Percentiles rank a stretch among this genome's conserved stretches.
Conservation (phyloP, 2,329 filamentous ascomycete genomes). For the Alternaria ethzedia region DNA sequence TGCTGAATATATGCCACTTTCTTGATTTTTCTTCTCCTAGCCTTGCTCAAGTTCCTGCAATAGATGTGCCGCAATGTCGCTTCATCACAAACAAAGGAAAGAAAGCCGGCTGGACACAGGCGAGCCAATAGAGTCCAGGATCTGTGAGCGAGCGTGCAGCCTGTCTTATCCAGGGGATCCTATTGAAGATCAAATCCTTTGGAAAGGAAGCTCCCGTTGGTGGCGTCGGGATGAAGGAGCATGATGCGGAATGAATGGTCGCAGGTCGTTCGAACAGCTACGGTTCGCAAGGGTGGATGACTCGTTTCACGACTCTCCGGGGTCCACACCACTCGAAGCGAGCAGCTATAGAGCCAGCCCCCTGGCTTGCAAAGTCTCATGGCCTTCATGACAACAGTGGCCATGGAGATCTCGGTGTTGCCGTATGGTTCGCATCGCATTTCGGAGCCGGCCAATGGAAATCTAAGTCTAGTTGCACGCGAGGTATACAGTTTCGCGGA, state of each 20-base stretch:
- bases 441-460: background rate
- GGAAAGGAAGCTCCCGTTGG: constrained; percentile 6
- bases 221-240: constrained; percentile 3
- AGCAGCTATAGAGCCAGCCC: constrained; percentile 1
- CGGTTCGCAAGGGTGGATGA: constrained; percentile 1
- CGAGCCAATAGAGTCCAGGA: background rate
- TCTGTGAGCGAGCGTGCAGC: background rate
- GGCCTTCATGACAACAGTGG: constrained; percentile 1
- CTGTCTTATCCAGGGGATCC: background rate
- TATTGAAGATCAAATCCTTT: constrained; percentile 1
- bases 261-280: background rate
- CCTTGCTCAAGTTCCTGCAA: background rate
- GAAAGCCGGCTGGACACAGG: background rate
- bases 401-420: constrained; percentile 6
- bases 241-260: background rate
- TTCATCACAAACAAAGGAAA: constrained; percentile 5
- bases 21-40: constrained; percentile 5
- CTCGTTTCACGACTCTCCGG: background rate
- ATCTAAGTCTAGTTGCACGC: background rate
- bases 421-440: constrained; percentile 14
- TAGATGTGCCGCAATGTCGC: constrained; percentile 5
- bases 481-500: background rate
- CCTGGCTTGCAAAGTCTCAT: constrained; percentile 11
- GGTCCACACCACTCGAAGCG: constrained; percentile 7
- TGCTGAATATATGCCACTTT: background rate